phyloP scores from a whole-genome alignment of 352 stramenopile genomes.

The Phytopythium boreale region DNA sequence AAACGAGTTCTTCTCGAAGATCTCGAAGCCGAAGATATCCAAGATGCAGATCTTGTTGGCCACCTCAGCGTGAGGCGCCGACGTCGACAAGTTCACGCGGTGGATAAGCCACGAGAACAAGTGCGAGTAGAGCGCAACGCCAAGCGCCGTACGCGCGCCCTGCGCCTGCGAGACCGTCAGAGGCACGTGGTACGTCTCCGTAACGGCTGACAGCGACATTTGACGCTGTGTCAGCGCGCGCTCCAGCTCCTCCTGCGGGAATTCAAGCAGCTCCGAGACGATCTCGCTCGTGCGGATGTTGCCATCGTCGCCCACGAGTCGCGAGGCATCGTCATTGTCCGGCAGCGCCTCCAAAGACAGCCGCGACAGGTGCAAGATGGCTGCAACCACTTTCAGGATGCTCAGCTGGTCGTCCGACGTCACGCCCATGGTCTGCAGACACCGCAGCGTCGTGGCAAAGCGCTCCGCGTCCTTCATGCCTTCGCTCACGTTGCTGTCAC shows the following conservation, averaged over 20 bases:
- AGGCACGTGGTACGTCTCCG: slow-evolving; percentile 81
- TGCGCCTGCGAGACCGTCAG: slow-evolving; percentile 83
- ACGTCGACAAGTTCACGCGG: slow-evolving; percentile 78
- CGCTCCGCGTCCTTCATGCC: slow-evolving; percentile 71
- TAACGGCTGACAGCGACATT: slow-evolving; percentile 74
- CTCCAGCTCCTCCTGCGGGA: slow-evolving; percentile 62
- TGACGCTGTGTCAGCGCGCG: slow-evolving; percentile 72
- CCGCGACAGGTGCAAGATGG: slow-evolving; percentile 80
- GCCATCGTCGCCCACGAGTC: slow-evolving; percentile 44
- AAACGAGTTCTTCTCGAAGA: slow-evolving; percentile 96
- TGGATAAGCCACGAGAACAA: slow-evolving; percentile 97
- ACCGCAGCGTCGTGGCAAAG: slow-evolving; percentile 71
- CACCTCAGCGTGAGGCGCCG: slow-evolving; percentile 42
- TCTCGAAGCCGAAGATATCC: slow-evolving; percentile 99
- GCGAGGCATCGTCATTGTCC: slow-evolving; percentile 67
- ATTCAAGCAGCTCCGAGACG: slow-evolving; percentile 62
- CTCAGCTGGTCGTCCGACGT: slow-evolving; percentile 63
- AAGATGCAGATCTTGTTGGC: slow-evolving; percentile 88
- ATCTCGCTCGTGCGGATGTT: slow-evolving; percentile 48
- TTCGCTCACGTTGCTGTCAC: slow-evolving; percentile 39
- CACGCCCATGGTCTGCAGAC: slow-evolving; percentile 77
- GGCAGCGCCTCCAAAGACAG: slow-evolving; percentile 56
- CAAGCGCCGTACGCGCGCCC: slow-evolving; percentile 68
- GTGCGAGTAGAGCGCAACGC: slow-evolving; percentile 91
- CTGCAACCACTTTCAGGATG: slow-evolving; percentile 76